These are phyloP conservation scores for Cercospora zeina DNA, from an alignment of 2,329 filamentous ascomycete genomes.

Conservation along the genomic window DNA sequence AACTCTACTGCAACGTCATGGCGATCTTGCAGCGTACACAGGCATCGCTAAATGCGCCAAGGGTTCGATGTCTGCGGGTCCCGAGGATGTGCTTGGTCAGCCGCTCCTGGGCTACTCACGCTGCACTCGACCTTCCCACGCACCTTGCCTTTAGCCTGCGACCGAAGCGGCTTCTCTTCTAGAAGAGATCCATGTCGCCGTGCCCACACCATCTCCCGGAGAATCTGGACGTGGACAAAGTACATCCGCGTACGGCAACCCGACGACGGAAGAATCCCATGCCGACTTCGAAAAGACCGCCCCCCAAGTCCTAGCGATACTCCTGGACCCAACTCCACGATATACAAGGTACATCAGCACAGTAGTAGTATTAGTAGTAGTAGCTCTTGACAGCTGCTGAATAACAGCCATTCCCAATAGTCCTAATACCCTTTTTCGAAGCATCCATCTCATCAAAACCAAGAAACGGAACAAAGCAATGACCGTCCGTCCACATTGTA, in stretches of 20 bases:
- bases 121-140: neutral
- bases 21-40: neutral
- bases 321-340: neutral
- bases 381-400: neutral
- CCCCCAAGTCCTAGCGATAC: neutral
- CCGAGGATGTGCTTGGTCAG: neutral
- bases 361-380: neutral
- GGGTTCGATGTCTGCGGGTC: neutral
- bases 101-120: neutral
- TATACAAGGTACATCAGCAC: neutral
- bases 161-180: neutral
- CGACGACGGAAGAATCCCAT: neutral
- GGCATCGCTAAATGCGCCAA: neutral
- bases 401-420: neutral
- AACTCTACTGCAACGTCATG: constrained; percentile 6
- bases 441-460: neutral
- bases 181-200: neutral
- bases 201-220: neutral
- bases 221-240: neutral
- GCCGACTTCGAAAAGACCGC: neutral
- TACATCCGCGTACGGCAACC: neutral
- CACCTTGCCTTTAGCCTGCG: neutral
- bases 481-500: neutral
- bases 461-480: neutral
- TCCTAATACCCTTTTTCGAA: neutral